Evolutionary conservation across 1,284 basidiomycete species (phyloP).

Genomic region (Inonotus hispidus): DNA sequence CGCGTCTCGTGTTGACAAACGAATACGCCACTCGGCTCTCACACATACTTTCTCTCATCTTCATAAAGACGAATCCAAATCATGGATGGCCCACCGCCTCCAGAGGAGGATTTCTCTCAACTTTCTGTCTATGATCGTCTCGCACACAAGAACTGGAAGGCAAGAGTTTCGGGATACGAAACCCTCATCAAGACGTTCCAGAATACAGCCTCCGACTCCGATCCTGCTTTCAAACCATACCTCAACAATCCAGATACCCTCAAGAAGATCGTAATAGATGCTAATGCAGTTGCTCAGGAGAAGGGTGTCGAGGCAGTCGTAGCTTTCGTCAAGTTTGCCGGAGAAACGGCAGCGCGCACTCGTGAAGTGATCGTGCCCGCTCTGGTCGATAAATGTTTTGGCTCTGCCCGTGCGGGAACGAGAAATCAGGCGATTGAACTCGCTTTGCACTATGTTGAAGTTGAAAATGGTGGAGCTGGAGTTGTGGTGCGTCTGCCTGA

Average conservation of each 20-base stretch:
- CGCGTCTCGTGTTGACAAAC: slow-evolving; percentile 4
- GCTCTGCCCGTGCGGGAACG: slow-evolving; percentile 88
- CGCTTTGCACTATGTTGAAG: slow-evolving; percentile 86
- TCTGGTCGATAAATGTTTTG: slow-evolving; percentile 94
- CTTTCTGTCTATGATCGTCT: slow-evolving; percentile 82
- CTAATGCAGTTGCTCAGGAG: slow-evolving; percentile 98
- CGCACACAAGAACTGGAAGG: slow-evolving; percentile 97
- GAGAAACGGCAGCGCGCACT: slow-evolving; percentile 79
- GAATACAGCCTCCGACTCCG: slow-evolving; percentile 85
- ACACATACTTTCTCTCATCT: neutral
- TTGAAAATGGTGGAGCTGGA: slow-evolving; percentile 85
- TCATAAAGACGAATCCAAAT: neutral
- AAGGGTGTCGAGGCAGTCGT: slow-evolving; percentile 89
- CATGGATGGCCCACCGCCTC: slow-evolving; percentile 88
- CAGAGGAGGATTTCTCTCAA: slow-evolving; percentile 89
- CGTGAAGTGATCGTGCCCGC: slow-evolving; percentile 81
- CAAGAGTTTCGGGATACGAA: slow-evolving; percentile 90
- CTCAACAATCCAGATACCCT: slow-evolving; percentile 71
- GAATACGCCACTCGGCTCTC: neutral
- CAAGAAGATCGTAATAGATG: slow-evolving; percentile 85
- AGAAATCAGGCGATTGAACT: slow-evolving; percentile 87
- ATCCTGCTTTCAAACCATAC: slow-evolving; percentile 92
- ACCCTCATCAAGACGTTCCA: slow-evolving; percentile 82
- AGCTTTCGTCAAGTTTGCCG: slow-evolving; percentile 85
- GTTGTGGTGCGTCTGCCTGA: slow-evolving; percentile 67